phyloP scores from a whole-genome alignment of 2,329 filamentous ascomycete genomes.

The Penicillium nordicum region DNA sequence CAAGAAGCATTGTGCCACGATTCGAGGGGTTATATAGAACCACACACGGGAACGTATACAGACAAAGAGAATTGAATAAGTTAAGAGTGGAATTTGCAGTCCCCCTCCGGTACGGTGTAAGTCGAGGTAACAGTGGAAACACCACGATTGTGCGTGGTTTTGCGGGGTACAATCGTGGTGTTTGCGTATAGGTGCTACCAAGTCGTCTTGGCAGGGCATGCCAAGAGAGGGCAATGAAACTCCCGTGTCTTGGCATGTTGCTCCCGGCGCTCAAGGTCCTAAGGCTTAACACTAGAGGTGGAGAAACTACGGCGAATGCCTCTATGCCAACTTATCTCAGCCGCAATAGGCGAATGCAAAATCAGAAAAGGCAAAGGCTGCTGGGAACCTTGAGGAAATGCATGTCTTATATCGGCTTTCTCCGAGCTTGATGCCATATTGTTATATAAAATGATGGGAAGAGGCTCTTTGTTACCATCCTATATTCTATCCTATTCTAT shows the following conservation, averaged over 20 bases:
- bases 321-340: not conserved
- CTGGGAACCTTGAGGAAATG: not conserved
- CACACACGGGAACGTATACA: too few relatives aligned
- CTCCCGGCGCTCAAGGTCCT: not conserved
- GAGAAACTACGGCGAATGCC: not conserved
- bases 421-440: not conserved
- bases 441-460: not conserved
- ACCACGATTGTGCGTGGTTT: too few relatives aligned
- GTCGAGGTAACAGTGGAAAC: too few relatives aligned
- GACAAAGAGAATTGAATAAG: too few relatives aligned
- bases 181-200: too few relatives aligned
- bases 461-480: not conserved
- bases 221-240: not conserved
- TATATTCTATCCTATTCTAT: not conserved
- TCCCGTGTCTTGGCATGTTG: not conserved
- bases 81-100: too few relatives aligned
- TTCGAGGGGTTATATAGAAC: too few relatives aligned
- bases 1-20: too few relatives aligned
- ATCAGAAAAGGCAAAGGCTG: not conserved
- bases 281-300: not conserved
- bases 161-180: too few relatives aligned
- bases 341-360: not conserved
- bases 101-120: too few relatives aligned
- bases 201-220: not conserved
- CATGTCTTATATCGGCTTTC: not conserved